Percentiles rank a stretch among this genome's conserved stretches.
Conservation (phyloP, 495 filamentous ascomycete genomes). For the Parathielavia hyrcaniae region DNA sequence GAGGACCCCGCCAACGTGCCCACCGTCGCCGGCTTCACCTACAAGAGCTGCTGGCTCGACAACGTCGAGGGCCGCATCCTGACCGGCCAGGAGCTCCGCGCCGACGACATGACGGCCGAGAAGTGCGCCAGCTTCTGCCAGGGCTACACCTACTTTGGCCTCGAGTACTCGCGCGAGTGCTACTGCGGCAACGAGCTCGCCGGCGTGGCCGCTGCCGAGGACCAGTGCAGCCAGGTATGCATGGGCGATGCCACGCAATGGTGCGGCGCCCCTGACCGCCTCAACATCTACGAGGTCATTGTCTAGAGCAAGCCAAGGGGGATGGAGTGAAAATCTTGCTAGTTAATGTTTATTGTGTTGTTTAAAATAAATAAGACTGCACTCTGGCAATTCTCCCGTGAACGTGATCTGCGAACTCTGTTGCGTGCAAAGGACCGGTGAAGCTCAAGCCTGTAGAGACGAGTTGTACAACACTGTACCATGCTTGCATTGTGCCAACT, state of each 20-base stretch:
- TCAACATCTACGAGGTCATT: slow-evolving; percentile 16
- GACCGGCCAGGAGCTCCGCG: slow-evolving; percentile 10
- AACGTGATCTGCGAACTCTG: no score
- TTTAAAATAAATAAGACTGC: neutral
- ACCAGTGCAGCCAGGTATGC: slow-evolving; percentile 18
- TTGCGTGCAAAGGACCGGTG: no score
- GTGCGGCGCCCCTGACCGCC: slow-evolving; percentile 15
- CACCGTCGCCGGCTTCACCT: slow-evolving; percentile 30
- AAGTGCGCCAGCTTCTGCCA: slow-evolving; percentile 31
- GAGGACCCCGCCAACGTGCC: slow-evolving; percentile 20
- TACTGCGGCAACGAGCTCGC: slow-evolving; percentile 21
- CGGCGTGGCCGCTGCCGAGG: slow-evolving; percentile 11
- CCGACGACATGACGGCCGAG: slow-evolving; percentile 32
- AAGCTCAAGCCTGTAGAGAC: no score
- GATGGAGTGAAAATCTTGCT: no score
- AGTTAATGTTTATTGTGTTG: neutral
- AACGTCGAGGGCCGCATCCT: slow-evolving; percentile 22
- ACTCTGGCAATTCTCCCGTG: no score
- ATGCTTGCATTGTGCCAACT: no score
- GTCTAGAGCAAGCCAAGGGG: neutral
- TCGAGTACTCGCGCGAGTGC: slow-evolving; percentile 21
- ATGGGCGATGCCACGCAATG: slow-evolving; percentile 13
- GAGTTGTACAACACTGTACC: no score
- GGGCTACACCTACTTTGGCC: slow-evolving; percentile 15
- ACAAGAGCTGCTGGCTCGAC: slow-evolving; percentile 37